Evolutionary conservation across 345 rosid species (phyloP).

Genomic region (Rhizophora mangle): DNA sequence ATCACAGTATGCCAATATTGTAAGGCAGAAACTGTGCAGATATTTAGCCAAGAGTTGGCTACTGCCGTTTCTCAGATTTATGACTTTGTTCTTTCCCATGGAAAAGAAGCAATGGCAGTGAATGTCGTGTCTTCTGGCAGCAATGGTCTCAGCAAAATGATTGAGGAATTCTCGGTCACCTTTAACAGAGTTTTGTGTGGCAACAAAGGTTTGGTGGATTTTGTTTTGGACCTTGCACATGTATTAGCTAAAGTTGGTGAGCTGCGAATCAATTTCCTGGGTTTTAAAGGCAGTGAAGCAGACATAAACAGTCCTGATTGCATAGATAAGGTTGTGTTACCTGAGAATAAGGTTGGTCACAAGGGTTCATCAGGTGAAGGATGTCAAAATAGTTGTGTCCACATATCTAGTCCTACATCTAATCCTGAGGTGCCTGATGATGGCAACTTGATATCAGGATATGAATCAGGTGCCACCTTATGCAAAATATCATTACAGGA

Average conservation of each 20-base stretch:
- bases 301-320: conserved; percentile 86
- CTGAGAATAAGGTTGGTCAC: conserved; percentile 58
- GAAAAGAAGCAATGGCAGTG: conserved; percentile 61
- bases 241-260: conserved; percentile 65
- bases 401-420: conserved; percentile 52
- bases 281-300: conserved; percentile 53
- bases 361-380: conserved; percentile 49
- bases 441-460: conserved; percentile 52
- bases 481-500: conserved; percentile 57
- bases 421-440: conserved; percentile 84
- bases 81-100: conserved; percentile 60
- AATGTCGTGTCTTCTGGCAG: conserved; percentile 39
- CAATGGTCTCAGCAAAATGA: conserved; percentile 41
- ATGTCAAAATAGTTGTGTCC: conserved; percentile 53
- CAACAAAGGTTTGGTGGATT: conserved; percentile 41
- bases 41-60: conserved; percentile 46
- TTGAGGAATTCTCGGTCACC: conserved; percentile 62
- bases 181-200: conserved; percentile 43
- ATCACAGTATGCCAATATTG: conserved; percentile 31
- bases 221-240: conserved; percentile 60
- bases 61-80: conserved; percentile 65
- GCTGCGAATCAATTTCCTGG: conserved; percentile 54
- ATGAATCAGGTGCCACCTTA: conserved; percentile 34
- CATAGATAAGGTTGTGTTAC: conserved; percentile 91
- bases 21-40: conserved; percentile 34